Evolutionary conservation across 2,329 filamentous ascomycete genomes (phyloP).

Genomic region (Aspergillus sp.): DNA sequence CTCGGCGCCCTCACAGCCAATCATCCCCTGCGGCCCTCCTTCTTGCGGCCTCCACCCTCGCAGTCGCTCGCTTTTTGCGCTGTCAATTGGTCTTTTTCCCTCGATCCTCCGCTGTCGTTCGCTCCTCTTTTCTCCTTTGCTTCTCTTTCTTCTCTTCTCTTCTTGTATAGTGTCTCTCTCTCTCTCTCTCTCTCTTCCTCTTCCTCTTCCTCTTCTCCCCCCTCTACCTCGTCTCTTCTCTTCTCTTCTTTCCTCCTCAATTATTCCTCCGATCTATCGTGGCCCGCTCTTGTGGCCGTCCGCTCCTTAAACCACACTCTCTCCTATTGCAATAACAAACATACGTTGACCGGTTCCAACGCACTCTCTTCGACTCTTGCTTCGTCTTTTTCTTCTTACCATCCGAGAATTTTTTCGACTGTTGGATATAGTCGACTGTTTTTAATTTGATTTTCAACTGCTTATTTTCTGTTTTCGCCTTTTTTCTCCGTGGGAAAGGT

Average conservation of each 20-base stretch:
- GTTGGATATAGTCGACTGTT: constrained; percentile 1
- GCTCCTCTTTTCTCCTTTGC: constrained; percentile 2
- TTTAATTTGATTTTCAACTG: background rate
- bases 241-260: constrained; percentile 7
- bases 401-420: background rate
- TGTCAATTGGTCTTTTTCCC: background rate
- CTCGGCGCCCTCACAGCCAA: background rate
- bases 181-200: constrained; percentile 11
- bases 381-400: constrained; percentile 1
- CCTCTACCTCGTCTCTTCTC: constrained; percentile 4
- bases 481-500: background rate
- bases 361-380: constrained; percentile 2
- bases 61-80: background rate
- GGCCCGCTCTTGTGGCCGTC: constrained; percentile 33
- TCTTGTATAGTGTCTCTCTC: constrained; percentile 1
- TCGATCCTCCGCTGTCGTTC: background rate
- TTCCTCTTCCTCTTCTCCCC: constrained; percentile 11
- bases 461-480: background rate
- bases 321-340: constrained; percentile 3
- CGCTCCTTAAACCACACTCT: constrained; percentile 26
- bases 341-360: constrained; percentile 6
- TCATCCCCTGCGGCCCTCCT: background rate
- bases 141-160: background rate
- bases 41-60: background rate
- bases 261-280: constrained; percentile 5